Evolutionary conservation across 1,284 basidiomycete species (phyloP).

Genomic region (Rhodotorula sp.): DNA sequence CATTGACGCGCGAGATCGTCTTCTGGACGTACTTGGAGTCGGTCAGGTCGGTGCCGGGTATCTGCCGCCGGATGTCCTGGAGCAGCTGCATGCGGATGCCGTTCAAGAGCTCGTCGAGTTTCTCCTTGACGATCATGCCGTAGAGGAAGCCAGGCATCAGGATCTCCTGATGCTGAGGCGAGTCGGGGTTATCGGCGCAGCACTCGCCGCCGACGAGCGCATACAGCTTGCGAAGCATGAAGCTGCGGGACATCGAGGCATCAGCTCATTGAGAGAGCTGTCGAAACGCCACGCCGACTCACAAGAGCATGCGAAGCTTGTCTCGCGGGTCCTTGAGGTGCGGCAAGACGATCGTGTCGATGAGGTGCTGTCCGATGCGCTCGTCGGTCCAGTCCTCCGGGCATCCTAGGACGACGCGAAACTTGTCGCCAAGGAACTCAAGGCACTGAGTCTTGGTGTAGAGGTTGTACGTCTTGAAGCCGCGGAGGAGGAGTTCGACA

Average conservation of each 20-base stretch:
- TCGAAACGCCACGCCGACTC: slow-evolving; percentile 47
- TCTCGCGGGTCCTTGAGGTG: slow-evolving; percentile 87
- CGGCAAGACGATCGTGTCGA: slow-evolving; percentile 84
- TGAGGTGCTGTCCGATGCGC: slow-evolving; percentile 77
- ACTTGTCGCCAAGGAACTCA: slow-evolving; percentile 96
- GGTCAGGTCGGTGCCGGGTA: slow-evolving; percentile 75
- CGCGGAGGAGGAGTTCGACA: slow-evolving; percentile 93
- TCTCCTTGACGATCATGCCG: slow-evolving; percentile 97
- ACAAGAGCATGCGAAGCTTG: slow-evolving; percentile 96
- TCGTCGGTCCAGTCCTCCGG: slow-evolving; percentile 92
- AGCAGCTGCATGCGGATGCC: slow-evolving; percentile 71
- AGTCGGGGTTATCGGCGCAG: slow-evolving; percentile 96
- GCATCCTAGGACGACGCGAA: slow-evolving; percentile 84
- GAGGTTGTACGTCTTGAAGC: slow-evolving; percentile 89
- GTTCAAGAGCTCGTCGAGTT: slow-evolving; percentile 84
- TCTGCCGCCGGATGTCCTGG: slow-evolving; percentile 71
- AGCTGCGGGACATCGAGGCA: slow-evolving; percentile 55
- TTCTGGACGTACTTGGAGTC: slow-evolving; percentile 82
- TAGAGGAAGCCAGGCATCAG: slow-evolving; percentile 91
- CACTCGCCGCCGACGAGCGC: slow-evolving; percentile 86
- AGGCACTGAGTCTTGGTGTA: slow-evolving; percentile 90
- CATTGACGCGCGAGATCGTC: slow-evolving; percentile 74
- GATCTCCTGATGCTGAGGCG: slow-evolving; percentile 97
- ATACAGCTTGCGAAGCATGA: slow-evolving; percentile 97
- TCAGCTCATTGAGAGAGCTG: neutral